Evolutionary conservation across 345 rosid genomes (phyloP), one percentile per base, ranked within the genome.

Genomic region (Anacardium occidentale): DNA sequence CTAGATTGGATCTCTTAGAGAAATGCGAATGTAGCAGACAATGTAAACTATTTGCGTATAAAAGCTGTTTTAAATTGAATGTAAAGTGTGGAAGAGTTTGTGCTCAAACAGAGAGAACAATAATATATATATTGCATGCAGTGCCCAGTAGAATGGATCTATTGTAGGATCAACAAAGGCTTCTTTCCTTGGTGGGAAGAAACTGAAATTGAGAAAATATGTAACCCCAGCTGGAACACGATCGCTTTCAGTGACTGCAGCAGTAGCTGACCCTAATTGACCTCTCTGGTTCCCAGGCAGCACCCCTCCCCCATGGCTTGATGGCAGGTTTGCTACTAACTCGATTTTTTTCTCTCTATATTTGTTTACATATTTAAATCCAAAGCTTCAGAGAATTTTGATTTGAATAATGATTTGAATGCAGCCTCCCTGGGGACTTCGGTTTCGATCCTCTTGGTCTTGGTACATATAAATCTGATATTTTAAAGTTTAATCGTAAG

Each of bases 281-380:
- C 99, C 99, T 48, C 73, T 95, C 67, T 95, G 99, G 99, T 95
- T 95, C 86, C 99, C 98, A 0, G 99, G 99, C 50, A 95, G 98
- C 86, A 80, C 89, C 52, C 99, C 99, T 79, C 99, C 98, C 50
- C 86, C 87, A 63, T 95, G 97, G 98, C 97, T 95, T 8, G 98
- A 95, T 66, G 98, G 99, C 79, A 87, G 94, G 94, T 85, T 57
- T 55, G 18, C 12, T 24, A n/a, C 26, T 18, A 2, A 24, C 12
- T 53, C n/a, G 0, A 18, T 7, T 68, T 17, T 22, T 70, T 44
- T 14, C 10, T 29, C 52, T 37, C 14, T 21, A 5, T 20, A 17
- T 15, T 24, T 0, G 6, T 10, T 52, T 11, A 26, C 9, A 29
- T 21, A 64, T 5, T 20, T 24, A 7, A 13, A 42, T 10, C 10